A percentile compares a stretch with the other conserved stretches of the same genome.
phyloP scores from a whole-genome alignment of 345 rosid species.

The Cardamine chenopodiifolia region DNA sequence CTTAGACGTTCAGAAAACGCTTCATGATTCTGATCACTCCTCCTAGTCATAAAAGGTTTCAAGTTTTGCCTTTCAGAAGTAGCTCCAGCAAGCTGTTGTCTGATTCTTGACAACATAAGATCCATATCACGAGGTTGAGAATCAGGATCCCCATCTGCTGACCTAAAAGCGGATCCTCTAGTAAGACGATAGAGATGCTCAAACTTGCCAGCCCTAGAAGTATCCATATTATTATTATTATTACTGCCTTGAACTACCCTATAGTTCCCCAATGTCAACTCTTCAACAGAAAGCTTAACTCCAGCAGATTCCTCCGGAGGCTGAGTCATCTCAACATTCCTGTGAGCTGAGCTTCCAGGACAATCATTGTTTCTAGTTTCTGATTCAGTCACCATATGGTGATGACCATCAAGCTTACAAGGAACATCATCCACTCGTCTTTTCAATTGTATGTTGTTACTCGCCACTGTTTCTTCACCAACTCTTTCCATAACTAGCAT shows the following conservation, averaged over 20 bases:
- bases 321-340: constrained; percentile 32
- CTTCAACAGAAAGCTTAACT: constrained; percentile 45
- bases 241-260: constrained; percentile 39
- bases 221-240: constrained; percentile 19
- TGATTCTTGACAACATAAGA: constrained; percentile 42
- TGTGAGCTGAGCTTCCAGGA: constrained; percentile 43
- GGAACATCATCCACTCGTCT: constrained; percentile 44
- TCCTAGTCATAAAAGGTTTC: constrained; percentile 42
- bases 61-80: constrained; percentile 41
- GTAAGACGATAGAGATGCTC: constrained; percentile 39
- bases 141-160: constrained; percentile 42
- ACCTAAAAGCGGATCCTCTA: constrained; percentile 37
- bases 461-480: constrained; percentile 49
- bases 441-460: constrained; percentile 39
- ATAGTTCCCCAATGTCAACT: constrained; percentile 49
- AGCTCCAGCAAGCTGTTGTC: constrained; percentile 47
- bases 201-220: constrained; percentile 41
- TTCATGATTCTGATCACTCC: constrained; percentile 45
- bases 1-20: constrained; percentile 44
- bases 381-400: constrained; percentile 38
- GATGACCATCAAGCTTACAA: constrained; percentile 45
- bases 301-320: constrained; percentile 38
- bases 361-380: constrained; percentile 40
- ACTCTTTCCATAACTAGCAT: constrained; percentile 48
- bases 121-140: constrained; percentile 47